Base-by-base conservation (phyloP, 2,329 filamentous ascomycete species). In the Ascocoryne sarcoides region DNA sequence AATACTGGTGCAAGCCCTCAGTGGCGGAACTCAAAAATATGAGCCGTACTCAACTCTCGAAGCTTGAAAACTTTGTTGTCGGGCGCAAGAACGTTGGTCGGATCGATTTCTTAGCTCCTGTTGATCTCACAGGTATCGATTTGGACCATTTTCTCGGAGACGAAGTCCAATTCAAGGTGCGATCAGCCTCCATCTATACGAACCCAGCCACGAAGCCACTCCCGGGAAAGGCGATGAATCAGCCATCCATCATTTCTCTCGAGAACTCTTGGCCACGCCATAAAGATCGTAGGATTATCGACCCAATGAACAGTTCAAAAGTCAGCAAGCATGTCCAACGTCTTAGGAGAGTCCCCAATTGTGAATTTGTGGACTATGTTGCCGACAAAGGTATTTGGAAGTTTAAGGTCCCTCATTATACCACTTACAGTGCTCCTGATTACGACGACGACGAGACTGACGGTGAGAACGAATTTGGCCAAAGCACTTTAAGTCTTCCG, bases 401-500 rank as follows among this genome's bases (percentile, higher is more conserved):
- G 10, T 98, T 98, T 66, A 79, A 71, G 8, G 92, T 98, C n/a
- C 80, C 90, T 56, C 92, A 98, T 62, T 98, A 93, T 62, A 96
- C 90, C 1, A 95, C 88, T 1, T 98, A 98, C 58, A 89, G 84
- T 30, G 71, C 96, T 39, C 83, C 90, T 48, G 86, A 85, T 12
- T 86, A 85, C 14, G 67, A 71, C 20, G 71, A 84, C 30, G 84
- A 88, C 32, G 82, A 81, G 34, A 69, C 69, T 5, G 76, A 76
- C 52, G 68, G 70, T 46, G 57, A 57, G 21, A 53, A 64, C 58
- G 61, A 66, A 56, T 66, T 66, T 46, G 64, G 64, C 42, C 65
- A 69, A 56, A 73, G 68, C 62, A 66, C 65, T 46, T 59, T 71
- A 40, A 70, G 65, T 62, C 65, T 62, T 51, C 66, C 62, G 50